These are phyloP conservation scores for Auriscalpium microsporum DNA, from an alignment of 768 basidiomycete genomes.

Conservation along the genomic window DNA sequence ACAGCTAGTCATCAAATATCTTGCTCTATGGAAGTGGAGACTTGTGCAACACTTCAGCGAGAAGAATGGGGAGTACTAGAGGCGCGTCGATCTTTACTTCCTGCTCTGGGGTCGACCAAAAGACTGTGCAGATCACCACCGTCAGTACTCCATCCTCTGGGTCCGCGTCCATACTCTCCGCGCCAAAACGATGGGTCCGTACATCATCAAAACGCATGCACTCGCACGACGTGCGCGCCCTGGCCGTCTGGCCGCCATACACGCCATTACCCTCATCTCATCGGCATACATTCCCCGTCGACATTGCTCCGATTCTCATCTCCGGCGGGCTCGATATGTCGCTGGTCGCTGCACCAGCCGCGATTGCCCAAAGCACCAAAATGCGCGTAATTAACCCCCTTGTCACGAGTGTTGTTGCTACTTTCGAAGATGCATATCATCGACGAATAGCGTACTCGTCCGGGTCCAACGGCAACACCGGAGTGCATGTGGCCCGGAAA, in stretches of 20 bases:
- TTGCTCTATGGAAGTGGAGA: not conserved
- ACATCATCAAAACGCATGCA: conserved; percentile 77
- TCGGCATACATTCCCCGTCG: conserved; percentile 39
- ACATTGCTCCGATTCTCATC: conserved; percentile 73
- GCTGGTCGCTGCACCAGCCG: conserved; percentile 70
- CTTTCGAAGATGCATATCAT: conserved; percentile 81
- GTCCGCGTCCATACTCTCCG: conserved; percentile 22
- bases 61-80: conserved; percentile 60
- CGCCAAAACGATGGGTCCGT: conserved; percentile 65
- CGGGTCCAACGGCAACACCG: conserved; percentile 37
- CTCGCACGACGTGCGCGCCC: conserved; percentile 87
- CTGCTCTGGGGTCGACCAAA: conserved; percentile 77
- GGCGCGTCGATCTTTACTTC: conserved; percentile 27
- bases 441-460: conserved; percentile 64
- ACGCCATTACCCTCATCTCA: conserved; percentile 49
- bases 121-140: conserved; percentile 60
- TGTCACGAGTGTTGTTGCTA: conserved; percentile 49
- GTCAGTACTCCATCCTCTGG: conserved; percentile 42
- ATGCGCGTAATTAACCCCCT: conserved; percentile 59
- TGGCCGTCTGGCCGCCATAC: conserved; percentile 87
- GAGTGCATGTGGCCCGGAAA: conserved; percentile 49
- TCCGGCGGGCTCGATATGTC: conserved; percentile 96
- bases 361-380: conserved; percentile 48
- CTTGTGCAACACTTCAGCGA: conserved; percentile 27
- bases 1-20: too few species aligned